A percentile compares a stretch with the other conserved stretches of the same genome.
Conservation (phyloP, 768 basidiomycete species). For the Phylloporus rhodoxanthus region DNA sequence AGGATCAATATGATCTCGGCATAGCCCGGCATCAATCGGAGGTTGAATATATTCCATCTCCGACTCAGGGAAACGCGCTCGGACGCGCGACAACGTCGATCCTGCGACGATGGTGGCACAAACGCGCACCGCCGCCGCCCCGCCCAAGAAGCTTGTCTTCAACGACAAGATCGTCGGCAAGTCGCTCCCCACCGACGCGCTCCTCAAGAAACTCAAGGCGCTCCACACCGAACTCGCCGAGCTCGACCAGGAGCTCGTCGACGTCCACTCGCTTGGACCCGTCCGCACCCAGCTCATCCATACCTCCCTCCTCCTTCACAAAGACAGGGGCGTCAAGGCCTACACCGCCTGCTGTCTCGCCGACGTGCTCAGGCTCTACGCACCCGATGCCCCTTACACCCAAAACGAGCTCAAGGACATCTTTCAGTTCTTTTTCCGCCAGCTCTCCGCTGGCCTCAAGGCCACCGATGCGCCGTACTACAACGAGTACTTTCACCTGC, state of each 20-base stretch:
- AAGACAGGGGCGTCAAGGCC: conserved; percentile 93
- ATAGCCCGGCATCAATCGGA: conserved; percentile 1
- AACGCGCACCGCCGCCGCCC: conserved; percentile 52
- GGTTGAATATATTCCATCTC: neutral
- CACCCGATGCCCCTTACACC: conserved; percentile 95
- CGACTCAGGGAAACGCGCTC: conserved; percentile 3
- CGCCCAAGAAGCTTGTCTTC: conserved; percentile 65
- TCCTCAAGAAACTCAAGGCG: conserved; percentile 80
- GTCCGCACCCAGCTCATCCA: conserved; percentile 77
- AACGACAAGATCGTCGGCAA: conserved; percentile 77
- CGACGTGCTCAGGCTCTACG: conserved; percentile 88
- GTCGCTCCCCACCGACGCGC: conserved; percentile 69
- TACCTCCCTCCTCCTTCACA: conserved; percentile 81
- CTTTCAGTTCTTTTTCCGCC: conserved; percentile 93
- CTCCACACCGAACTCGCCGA: conserved; percentile 73
- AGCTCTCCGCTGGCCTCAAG: conserved; percentile 70
- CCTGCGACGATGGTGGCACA: conserved; percentile 60
- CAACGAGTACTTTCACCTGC: conserved; percentile 89
- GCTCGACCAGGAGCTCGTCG: conserved; percentile 84
- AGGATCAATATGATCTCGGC: neutral
- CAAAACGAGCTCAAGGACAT: conserved; percentile 86
- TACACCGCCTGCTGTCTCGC: conserved; percentile 92
- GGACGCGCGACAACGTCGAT: neutral
- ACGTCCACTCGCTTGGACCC: conserved; percentile 60
- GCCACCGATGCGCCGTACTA: conserved; percentile 79